These are phyloP conservation scores for Sclerospora graminicola DNA, from an alignment of 352 stramenopile genomes.

Conservation along the genomic window DNA sequence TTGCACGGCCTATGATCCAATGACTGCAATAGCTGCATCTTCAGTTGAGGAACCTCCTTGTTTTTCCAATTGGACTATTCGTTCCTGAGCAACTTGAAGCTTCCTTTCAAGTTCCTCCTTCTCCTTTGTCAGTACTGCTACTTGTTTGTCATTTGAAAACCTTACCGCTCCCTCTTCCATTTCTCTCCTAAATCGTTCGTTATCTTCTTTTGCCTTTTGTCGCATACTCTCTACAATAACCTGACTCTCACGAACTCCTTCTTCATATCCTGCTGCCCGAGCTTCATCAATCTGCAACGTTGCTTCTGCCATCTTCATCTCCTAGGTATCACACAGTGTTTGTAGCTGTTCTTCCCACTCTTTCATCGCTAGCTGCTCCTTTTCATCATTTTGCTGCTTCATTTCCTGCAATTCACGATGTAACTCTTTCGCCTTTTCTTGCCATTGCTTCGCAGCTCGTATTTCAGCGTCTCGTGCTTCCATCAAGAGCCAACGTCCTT, in stretches of 20 bases:
- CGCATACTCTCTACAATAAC: slow-evolving; percentile 51
- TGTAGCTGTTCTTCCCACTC: slow-evolving; percentile 54
- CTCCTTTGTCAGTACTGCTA: slow-evolving; percentile 18
- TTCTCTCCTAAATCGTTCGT: slow-evolving; percentile 18
- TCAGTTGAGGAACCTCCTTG: not conserved
- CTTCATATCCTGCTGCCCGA: slow-evolving; percentile 50
- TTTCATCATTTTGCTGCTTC: slow-evolving; percentile 34
- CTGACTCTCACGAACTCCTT: slow-evolving; percentile 69
- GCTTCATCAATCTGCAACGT: slow-evolving; percentile 77
- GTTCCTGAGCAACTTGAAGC: slow-evolving; percentile 11
- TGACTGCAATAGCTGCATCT: slow-evolving; percentile 6
- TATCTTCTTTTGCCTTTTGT: slow-evolving; percentile 35
- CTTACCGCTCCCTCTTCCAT: slow-evolving; percentile 1
- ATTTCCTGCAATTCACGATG: slow-evolving; percentile 41
- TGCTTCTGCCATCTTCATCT: slow-evolving; percentile 54
- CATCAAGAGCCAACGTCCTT: slow-evolving; percentile 31
- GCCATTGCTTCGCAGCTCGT: slow-evolving; percentile 46
- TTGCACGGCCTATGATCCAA: too few species aligned
- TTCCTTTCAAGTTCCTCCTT: slow-evolving; percentile 17
- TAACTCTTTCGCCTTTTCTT: slow-evolving; percentile 55
- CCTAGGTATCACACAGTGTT: slow-evolving; percentile 56
- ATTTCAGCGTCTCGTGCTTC: slow-evolving; percentile 29
- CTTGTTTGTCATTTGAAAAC: not conserved
- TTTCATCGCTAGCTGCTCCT: slow-evolving; percentile 29
- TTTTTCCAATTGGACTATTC: slow-evolving; percentile 22